Evolutionary conservation across 2,329 filamentous ascomycete species (phyloP).

Genomic region (Onygenales sp.): DNA sequence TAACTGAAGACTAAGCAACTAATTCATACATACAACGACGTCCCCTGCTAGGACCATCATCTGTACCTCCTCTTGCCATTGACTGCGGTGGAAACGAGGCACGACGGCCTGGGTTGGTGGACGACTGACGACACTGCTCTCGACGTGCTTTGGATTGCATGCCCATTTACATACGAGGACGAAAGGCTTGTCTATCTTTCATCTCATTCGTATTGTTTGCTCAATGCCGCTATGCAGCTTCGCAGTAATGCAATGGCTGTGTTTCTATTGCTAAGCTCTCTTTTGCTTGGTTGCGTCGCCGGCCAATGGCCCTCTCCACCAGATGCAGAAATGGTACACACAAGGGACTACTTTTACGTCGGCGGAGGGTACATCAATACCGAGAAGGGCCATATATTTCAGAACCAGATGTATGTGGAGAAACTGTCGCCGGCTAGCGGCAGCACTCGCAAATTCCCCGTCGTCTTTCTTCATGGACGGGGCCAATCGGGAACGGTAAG

Average conservation of each 20-base stretch:
- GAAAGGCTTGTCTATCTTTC: no score
- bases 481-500: constrained; percentile 24
- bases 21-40: no score
- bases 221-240: no score
- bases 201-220: no score
- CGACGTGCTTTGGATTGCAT: no score
- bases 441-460: constrained; percentile 16
- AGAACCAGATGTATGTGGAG: constrained; percentile 28
- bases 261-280: neutral
- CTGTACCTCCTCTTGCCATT: no score
- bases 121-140: no score
- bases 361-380: constrained; percentile 19
- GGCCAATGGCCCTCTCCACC: neutral
- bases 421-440: constrained; percentile 17
- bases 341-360: constrained; percentile 19
- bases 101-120: no score
- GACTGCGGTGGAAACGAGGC: no score
- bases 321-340: neutral
- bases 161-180: no score
- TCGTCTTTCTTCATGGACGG: constrained; percentile 24
- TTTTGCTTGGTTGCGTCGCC: neutral
- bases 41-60: no score
- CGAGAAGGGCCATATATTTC: constrained; percentile 13
- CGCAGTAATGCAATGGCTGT: neutral
- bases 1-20: no score